These are phyloP conservation scores for Torulaspora pretoriensis DNA, from an alignment of 1,139 yeast species.

Conservation along the genomic window DNA sequence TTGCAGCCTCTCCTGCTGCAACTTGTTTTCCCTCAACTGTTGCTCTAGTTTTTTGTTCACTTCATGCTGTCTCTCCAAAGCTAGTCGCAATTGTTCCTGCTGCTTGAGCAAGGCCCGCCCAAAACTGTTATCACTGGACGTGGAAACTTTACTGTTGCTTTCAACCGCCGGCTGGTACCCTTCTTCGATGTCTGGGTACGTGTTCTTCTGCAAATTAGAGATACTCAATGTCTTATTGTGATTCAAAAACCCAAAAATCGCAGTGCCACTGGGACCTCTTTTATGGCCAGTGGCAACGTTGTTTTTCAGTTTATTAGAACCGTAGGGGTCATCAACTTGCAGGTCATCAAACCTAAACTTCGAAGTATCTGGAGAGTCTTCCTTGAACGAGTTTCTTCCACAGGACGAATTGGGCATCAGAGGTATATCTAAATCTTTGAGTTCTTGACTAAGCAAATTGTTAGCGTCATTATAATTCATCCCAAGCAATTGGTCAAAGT, in stretches of 20 bases:
- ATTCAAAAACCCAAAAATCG: slow-evolving; percentile 56
- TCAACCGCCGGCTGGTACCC: not conserved
- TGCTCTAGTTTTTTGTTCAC: slow-evolving; percentile 31
- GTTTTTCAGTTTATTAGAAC: slow-evolving; percentile 2
- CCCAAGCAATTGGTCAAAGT: slow-evolving; percentile 15
- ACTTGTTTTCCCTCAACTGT: slow-evolving; percentile 28
- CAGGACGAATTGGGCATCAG: slow-evolving; percentile 21
- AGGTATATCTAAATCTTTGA: slow-evolving; percentile 34
- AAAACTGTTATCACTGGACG: slow-evolving; percentile 12
- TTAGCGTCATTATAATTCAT: slow-evolving; percentile 30
- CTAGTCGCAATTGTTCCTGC: slow-evolving; percentile 30
- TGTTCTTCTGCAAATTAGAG: slow-evolving; percentile 22
- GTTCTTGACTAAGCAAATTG: slow-evolving; percentile 29
- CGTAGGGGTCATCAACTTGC: slow-evolving; percentile 3
- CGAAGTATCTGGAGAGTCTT: slow-evolving; percentile 1
- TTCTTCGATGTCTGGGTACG: slow-evolving; percentile 3
- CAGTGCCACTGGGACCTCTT: slow-evolving; percentile 52
- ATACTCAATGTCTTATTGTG: slow-evolving; percentile 48
- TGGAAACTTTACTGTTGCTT: not conserved
- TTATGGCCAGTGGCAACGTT: slow-evolving; percentile 24
- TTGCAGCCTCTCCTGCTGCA: slow-evolving; percentile 30
- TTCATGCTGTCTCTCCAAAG: slow-evolving; percentile 33
- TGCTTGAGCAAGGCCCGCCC: slow-evolving; percentile 29
- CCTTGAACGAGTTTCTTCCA: slow-evolving; percentile 5
- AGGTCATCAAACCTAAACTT: not conserved